Base-by-base conservation (phyloP, 768 basidiomycete species). In the Boletellus emodensis region DNA sequence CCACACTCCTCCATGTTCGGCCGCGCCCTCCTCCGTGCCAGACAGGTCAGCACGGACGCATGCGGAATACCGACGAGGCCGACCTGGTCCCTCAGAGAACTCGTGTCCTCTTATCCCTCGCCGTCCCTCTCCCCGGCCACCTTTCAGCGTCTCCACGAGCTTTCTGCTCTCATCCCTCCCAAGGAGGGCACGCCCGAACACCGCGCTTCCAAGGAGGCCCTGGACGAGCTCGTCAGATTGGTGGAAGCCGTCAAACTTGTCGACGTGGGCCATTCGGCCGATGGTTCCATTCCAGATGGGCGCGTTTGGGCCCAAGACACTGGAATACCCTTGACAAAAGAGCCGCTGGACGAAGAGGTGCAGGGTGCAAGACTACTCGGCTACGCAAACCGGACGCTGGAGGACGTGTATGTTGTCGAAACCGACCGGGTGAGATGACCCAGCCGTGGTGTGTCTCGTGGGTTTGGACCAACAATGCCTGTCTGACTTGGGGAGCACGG, bases 221-320 rank as follows among this genome's bases (percentile, higher is more conserved):
- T 93, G 54, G 84, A 85, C 56, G 83, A 84, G 46, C 77, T 93
- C 44, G 72, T 91, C 49, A 79, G 75, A 54, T 74, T 93, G 10
- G 90, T 93, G 13, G 88, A 92, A 61, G 90, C 90, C 3, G 89
- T 91, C 46, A 87, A 80, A 65, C 65, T 86, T 22, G 82, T 85
- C 39, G 68, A 78, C 20, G 44, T 67, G 13, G 61, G 63, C n/a
- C 44, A 33, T 41, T 73, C 60, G 73, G 38, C 48, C 41, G 53
- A 55, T 17, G 20, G 38, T 7, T 46, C 53, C 39, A 58, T 75
- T 12, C 70, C 75, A 12, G 77, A 78, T 48, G 73, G 67, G 54
- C 72, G 68, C 50, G 60, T 70, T 61, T 76, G 69, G 75, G 73
- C 64, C 38, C 72, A 64, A 44, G 75, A 72, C 33, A 53, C 54